These are phyloP conservation scores for Yamadazyma laniorum DNA, from an alignment of 805 yeast species.

Conservation along the genomic window DNA sequence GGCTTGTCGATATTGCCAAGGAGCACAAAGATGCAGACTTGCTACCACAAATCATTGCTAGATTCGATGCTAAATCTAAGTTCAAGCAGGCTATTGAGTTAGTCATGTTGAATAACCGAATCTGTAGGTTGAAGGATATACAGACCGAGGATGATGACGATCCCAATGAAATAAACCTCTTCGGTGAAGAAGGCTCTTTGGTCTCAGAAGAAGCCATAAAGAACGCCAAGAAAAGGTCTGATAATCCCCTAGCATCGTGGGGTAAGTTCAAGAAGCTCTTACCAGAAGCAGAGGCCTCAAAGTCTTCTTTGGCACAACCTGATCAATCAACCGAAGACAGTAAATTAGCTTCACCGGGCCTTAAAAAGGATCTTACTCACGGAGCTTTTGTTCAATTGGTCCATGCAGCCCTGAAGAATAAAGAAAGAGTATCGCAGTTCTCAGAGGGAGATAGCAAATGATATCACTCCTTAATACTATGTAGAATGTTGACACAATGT, in stretches of 20 bases:
- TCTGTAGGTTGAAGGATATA: slow-evolving; percentile 63
- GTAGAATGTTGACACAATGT: too few relatives aligned
- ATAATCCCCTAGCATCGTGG: slow-evolving; percentile 26
- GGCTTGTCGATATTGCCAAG: slow-evolving; percentile 57
- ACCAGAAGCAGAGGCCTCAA: slow-evolving; percentile 19
- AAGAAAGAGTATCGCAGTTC: slow-evolving; percentile 39
- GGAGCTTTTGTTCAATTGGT: slow-evolving; percentile 69
- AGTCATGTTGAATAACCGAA: slow-evolving; percentile 76
- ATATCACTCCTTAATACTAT: too few relatives aligned
- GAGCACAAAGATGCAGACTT: slow-evolving; percentile 60
- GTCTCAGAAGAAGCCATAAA: slow-evolving; percentile 7
- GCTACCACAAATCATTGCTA: slow-evolving; percentile 75
- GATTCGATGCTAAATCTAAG: slow-evolving; percentile 79
- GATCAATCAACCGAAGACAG: slow-evolving; percentile 4
- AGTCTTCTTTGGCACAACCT: slow-evolving; percentile 20
- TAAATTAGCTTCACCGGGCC: not conserved
- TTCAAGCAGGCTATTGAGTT: slow-evolving; percentile 84
- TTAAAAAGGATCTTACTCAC: slow-evolving; percentile 43
- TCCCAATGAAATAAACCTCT: slow-evolving; percentile 45
- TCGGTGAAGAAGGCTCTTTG: slow-evolving; percentile 31
- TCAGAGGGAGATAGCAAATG: slow-evolving; percentile 9
- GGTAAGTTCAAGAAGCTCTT: slow-evolving; percentile 24
- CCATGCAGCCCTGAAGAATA: slow-evolving; percentile 61
- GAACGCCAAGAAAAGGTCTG: not conserved
- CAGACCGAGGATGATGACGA: slow-evolving; percentile 59